Conservation (phyloP, 768 basidiomycete species). For the Vishniacozyma victoriae region DNA sequence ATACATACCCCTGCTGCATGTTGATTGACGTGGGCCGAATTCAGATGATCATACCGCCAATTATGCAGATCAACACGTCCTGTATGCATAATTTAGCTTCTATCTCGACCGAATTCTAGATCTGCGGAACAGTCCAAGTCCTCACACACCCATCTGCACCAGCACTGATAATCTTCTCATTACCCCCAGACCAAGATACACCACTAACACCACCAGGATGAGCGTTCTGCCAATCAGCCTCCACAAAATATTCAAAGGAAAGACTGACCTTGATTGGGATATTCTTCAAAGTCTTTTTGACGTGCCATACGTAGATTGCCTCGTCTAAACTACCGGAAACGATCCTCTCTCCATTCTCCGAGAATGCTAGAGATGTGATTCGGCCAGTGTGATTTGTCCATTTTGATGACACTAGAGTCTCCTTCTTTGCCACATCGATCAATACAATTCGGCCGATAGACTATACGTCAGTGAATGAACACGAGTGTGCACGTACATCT, state of each 20-base stretch:
- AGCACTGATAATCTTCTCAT: constrained; percentile 57
- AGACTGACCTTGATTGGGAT: constrained; percentile 60
- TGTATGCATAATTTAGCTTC: too few relatives aligned
- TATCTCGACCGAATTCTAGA: neutral
- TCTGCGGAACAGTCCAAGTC: constrained; percentile 38
- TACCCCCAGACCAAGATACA: constrained; percentile 68
- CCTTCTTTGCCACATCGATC: constrained; percentile 63
- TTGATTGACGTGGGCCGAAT: too few relatives aligned
- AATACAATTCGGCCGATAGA: constrained; percentile 74
- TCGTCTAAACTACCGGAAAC: constrained; percentile 92
- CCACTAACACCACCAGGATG: constrained; percentile 75
- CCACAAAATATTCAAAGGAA: neutral
- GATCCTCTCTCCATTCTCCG: constrained; percentile 65
- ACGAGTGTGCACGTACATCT: constrained; percentile 60
- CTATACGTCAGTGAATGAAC: constrained; percentile 48
- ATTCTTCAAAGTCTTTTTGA: constrained; percentile 60
- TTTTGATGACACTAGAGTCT: constrained; percentile 51
- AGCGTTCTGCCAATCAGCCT: constrained; percentile 56
- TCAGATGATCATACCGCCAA: too few relatives aligned
- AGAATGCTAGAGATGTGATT: constrained; percentile 72
- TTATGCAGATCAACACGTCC: too few relatives aligned
- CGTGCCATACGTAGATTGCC: constrained; percentile 80
- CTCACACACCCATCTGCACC: constrained; percentile 79
- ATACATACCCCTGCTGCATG: too few relatives aligned
- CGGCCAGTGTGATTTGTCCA: constrained; percentile 86